Evolutionary conservation across 2,329 filamentous ascomycete genomes (phyloP).

Genomic region (Chrysoporthe deuterocubensis): DNA sequence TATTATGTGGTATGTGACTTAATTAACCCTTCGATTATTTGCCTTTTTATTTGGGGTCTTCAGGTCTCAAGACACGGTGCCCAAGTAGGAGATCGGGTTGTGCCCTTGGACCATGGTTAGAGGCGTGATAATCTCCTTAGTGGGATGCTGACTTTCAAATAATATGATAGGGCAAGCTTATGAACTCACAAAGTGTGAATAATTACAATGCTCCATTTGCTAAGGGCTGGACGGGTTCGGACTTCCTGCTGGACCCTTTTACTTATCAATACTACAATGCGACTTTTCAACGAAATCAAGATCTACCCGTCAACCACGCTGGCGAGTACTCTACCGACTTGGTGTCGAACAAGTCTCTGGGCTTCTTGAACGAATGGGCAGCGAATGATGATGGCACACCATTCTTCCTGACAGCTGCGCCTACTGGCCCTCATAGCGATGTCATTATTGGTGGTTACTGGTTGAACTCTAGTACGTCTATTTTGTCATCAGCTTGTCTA

Average conservation of each 20-base stretch:
- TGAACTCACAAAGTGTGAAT: slow-evolving; percentile 5
- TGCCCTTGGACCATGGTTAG: too few species aligned
- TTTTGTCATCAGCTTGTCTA: background rate
- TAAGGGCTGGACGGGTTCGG: slow-evolving; percentile 8
- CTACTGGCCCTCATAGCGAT: slow-evolving; percentile 65
- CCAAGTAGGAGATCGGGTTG: too few species aligned
- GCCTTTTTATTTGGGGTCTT: too few species aligned
- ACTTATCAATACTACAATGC: slow-evolving; percentile 8
- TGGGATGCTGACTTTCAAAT: background rate
- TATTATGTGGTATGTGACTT: slow-evolving; percentile 57
- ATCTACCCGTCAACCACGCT: slow-evolving; percentile 10
- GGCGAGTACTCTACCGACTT: slow-evolving; percentile 10
- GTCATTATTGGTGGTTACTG: slow-evolving; percentile 44
- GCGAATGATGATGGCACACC: slow-evolving; percentile 42
- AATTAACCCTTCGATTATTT: too few species aligned
- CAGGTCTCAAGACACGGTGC: too few species aligned
- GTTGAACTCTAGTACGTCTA: slow-evolving; percentile 19
- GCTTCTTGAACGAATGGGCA: slow-evolving; percentile 10
- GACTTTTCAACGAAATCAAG: slow-evolving; percentile 7
- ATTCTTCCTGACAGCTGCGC: slow-evolving; percentile 70
- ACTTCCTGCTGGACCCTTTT: slow-evolving; percentile 8
- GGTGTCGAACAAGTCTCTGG: background rate
- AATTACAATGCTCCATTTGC: slow-evolving; percentile 6
- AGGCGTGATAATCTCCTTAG: background rate
- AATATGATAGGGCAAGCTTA: background rate